Evolutionary conservation across 805 yeast genomes (phyloP), one percentile per base, ranked within the genome.

Genomic region (Ogataea nonfermentans): DNA sequence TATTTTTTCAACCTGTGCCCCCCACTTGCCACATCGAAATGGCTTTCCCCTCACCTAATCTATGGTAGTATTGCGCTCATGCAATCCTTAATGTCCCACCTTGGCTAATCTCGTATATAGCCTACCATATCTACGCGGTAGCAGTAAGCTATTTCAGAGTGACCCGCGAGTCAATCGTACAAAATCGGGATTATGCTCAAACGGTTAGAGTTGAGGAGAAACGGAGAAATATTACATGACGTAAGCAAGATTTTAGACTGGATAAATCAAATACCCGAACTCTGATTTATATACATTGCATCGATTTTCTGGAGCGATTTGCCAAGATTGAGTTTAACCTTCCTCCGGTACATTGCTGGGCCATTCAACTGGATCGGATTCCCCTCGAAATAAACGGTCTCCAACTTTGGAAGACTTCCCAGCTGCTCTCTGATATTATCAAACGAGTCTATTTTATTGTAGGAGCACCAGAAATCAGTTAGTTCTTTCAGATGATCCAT

Each of bases 391-490:
- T 93, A 93, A 4, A 93, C 95, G 0, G 96, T 88, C 36, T 88
- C 95, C 37, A 93, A 67, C 5, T 74, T 67, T 2, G 78, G 74
- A 36, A 87, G 66, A 27, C 67, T 66, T 10, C 79, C 78, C 44
- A 93, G 70, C 56, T 87, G 81, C 14, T 72, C 60, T 36, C 78
- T 80, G 32, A 93, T 65, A 36, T 87, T 81, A 24, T 80, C 78
- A 61, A 85, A 90, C 28, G 77, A 68, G 24, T 76, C 73, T 15
- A 93, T 61, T 52, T 75, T 62, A 61, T 91, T 93, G 54, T 78
- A 76, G 0, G 96, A 84, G 17, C 95, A 88, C 99, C 99, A 93
- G 38, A 93, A 68, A 62, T 93, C 99, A 7, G 96, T 89, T 42
- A 93, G 69, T n/a, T 81, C 55, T 1, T 49, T 60, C 42, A 93